Evolutionary conservation across 768 basidiomycete species (phyloP), one percentile per base, ranked within the genome.

Genomic region (Peribolospora kevripleyi): DNA sequence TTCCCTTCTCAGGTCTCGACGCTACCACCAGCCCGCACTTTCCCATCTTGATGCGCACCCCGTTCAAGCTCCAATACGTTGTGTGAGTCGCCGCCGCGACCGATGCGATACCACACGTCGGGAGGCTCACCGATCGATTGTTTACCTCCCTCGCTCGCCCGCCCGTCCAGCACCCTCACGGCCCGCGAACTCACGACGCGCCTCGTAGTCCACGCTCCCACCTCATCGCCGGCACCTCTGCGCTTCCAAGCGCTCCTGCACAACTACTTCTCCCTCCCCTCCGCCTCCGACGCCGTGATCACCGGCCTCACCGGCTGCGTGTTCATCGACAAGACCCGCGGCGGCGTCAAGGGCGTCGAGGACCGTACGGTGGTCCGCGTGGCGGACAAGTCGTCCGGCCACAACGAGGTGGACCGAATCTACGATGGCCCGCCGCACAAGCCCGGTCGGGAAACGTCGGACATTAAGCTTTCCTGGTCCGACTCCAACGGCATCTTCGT

Each of bases 231-330:
- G 25, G 25, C 25, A 25, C 25, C 25, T 25, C 25, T 25, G 25
- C 25, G 25, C 25, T 97, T 91, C 71, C 93, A 98, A 66, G 82
- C 87, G 2, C 73, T 97, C 48, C 74, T 98, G 54, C 93, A 98
- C 68, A 87, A 77, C 51, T 98, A 98, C 68, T 74, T 93, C 60
- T 75, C 74, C 42, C 66, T 70, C 7, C 64, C 65, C 7, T 52
- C 55, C 8, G 55, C 54, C 38, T 50, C 61, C 76, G 76, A 48
- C 76, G 76, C 77, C n/a, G 66, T 74, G 3, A 71, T 86, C 59
- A 70, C 71, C 6, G 75, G 83, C 6, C 72, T 91, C 42, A 72
- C 78, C 62, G 74, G 78, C 40, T 64, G 79, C 11, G 65, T 57
- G 5, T 95, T 81, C 64, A 76, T 75, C 58, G 88, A 97, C 66